Evolutionary conservation across 1,284 basidiomycete species (phyloP), one percentile per base, ranked within the genome.

Genomic region (Tilletia indica): DNA sequence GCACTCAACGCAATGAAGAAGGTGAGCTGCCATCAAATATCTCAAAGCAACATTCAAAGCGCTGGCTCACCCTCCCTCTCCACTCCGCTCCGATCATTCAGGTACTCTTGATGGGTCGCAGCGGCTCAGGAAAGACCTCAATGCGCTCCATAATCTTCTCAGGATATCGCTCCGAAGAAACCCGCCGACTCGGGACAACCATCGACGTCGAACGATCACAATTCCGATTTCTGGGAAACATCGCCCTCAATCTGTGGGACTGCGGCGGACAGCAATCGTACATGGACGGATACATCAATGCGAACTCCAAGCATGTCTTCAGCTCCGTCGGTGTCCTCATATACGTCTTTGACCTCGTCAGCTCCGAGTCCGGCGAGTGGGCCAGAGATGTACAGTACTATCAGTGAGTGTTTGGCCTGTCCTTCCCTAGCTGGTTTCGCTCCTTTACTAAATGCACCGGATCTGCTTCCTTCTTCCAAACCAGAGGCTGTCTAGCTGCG

Each of bases 141-240:
- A 99, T 99, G 96, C 90, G 96, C 66, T 95, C 94, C 36, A 91
- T 99, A 85, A 97, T 99, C 82, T 99, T 99, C 85, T 95, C 94
- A 51, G 95, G 96, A 83, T 95, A 96, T 81, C 92, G 93, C 21
- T 93, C 96, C 2, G 92, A 92, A 67, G 89, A 97, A 75, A 98
- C 96, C 2, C 89, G 92, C 49, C 89, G 95, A 19, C 88, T 99
- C 19, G 95, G 95, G 34, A 94, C 94, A 31, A 99, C 96, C 0
- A 94, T 98, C 76, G 97, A 98, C 82, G 94, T 99, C 73, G 97
- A 99, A 85, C 93, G 95, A 83, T 96, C 95, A 76, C 94, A 97
- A 81, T 93, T 99, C 73, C 92, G 94, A 61, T 97, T 99, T 85
- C 89, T 99, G 25, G 94, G 94, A 21, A 93, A 94, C 84, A 90